Evolutionary conservation across 73 alveolate genomes (phyloP).

Genomic region (Paraurostyla sp.): DNA sequence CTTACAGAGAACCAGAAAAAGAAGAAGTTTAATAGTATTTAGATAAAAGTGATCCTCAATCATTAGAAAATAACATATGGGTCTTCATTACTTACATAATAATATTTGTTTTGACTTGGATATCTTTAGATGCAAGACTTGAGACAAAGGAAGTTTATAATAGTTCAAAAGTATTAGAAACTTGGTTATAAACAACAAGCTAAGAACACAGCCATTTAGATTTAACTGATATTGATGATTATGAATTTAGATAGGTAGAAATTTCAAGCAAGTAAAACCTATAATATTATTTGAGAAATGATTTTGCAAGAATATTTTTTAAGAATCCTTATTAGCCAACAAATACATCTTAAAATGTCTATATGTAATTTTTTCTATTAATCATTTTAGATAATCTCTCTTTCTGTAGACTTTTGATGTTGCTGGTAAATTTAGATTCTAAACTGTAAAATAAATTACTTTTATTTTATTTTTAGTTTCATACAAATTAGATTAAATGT

Average conservation of each 20-base stretch:
- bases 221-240: neutral
- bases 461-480: neutral
- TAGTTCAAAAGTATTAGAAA: constrained; percentile 8
- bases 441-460: neutral
- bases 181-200: constrained; percentile 57
- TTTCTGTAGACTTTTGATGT: neutral
- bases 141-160: constrained; percentile 8
- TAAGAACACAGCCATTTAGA: neutral
- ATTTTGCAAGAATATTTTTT: constrained; percentile 12
- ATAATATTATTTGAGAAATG: neutral
- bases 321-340: neutral
- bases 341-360: too few relatives aligned
- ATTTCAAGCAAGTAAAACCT: neutral
- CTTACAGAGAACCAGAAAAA: too few relatives aligned
- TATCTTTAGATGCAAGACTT: neutral
- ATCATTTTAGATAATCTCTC: neutral
- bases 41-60: constrained; percentile 1
- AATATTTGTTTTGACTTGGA: neutral
- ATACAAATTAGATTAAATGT: neutral
- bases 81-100: neutral
- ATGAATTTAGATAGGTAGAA: neutral
- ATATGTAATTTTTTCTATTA: too few relatives aligned
- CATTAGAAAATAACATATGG: neutral
- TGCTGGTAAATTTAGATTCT: neutral
- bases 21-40: constrained; percentile 6